Percentiles rank a stretch among this genome's conserved stretches.
Evolutionary conservation across 2,329 filamentous ascomycete genomes (phyloP).

Genomic region (Alternaria ethzedia): DNA sequence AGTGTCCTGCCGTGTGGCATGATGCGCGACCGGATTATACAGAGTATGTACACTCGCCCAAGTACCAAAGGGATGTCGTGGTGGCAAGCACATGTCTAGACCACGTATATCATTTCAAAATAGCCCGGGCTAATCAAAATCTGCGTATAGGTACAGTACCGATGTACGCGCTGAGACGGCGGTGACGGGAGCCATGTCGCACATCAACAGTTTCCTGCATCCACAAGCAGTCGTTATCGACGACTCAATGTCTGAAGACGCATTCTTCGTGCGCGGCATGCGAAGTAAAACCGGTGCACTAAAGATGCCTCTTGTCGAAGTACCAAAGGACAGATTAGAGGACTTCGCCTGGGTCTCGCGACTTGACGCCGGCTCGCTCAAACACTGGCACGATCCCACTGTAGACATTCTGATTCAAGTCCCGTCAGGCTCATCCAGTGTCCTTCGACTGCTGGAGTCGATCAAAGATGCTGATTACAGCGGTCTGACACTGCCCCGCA

Average conservation of each 20-base stretch:
- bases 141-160: constrained; percentile 60
- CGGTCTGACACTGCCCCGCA: constrained; percentile 70
- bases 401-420: constrained; percentile 88
- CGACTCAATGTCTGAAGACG: constrained; percentile 69
- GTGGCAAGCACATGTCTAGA: too few relatives aligned
- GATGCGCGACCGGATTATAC: constrained; percentile 79
- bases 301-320: constrained; percentile 71
- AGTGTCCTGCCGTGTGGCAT: constrained; percentile 71
- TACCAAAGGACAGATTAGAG: constrained; percentile 69
- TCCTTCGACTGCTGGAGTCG: constrained; percentile 79
- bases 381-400: constrained; percentile 76
- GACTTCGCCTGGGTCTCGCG: constrained; percentile 78
- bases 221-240: constrained; percentile 81
- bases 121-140: neutral
- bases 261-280: constrained; percentile 69
- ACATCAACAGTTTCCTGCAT: constrained; percentile 75
- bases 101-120: neutral
- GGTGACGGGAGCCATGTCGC: constrained; percentile 69
- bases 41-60: constrained; percentile 39
- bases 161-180: constrained; percentile 72
- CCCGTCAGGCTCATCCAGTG: constrained; percentile 71
- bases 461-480: constrained; percentile 77
- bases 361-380: constrained; percentile 75
- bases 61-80: too few relatives aligned
- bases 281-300: constrained; percentile 61